Base-by-base conservation (phyloP, 345 rosid genomes). In the Euphorbia tirucalli region DNA sequence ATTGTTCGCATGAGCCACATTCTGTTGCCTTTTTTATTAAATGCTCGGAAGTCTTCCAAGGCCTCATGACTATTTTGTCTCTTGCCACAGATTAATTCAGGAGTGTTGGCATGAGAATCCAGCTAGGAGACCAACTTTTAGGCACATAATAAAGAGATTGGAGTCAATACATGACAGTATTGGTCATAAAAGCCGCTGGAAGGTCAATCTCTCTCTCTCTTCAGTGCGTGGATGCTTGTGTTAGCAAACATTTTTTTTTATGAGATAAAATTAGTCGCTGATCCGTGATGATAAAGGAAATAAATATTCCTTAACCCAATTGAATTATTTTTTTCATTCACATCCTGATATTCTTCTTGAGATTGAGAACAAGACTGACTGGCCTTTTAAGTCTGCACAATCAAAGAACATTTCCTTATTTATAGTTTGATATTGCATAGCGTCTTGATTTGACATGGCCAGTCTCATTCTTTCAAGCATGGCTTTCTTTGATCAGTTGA, bases 91-190 rank as follows among this genome's bases (percentile, higher is more conserved):
- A 85, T 82, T 92, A 80, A 95, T 92, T 69, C 93, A 89, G 82
- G 92, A 88, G 62, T 95, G 97, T 81, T 92, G 96, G 99, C 73
- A 77, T 44, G 97, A 95, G 70, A 85, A 88, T 62, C 96, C 97
- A 30, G 78, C 82, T 13, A 90, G 83, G 76, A 82, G 99, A 78
- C 99, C 97, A 1, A 75, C 96, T 10, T 95, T 90, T 84, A 89
- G 84, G 84, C 83, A 85, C 79, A 83, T 95, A 69, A 82, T 92
- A 70, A 74, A 63, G 62, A 85, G 75, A 66, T 86, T 95, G 72
- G 97, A 92, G 69, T 77, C 80, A 4, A 85, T 90, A 70, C 72
- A 85, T 64, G 69, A 74, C 76, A 78, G 77, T 22, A 75, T 89
- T 65, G 78, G 76, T 68, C 95, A 85, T 63, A 95, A 87, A 72